Base-by-base conservation (phyloP, 768 basidiomycete species). In the Fibroporia radiculosa region DNA sequence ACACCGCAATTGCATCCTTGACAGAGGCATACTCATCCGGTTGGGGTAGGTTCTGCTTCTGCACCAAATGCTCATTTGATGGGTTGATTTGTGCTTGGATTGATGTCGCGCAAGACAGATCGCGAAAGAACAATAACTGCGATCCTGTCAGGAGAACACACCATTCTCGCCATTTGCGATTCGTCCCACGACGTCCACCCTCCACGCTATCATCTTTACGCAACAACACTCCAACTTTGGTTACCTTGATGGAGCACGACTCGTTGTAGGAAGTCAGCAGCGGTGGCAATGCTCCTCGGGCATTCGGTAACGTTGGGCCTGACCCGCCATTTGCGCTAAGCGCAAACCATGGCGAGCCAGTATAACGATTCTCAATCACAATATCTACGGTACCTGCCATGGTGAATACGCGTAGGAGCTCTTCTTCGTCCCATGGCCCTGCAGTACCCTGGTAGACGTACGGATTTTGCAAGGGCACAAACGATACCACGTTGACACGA, bases 71-170 rank as follows among this genome's bases (percentile, higher is more conserved):
- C 14, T 62, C 61, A 39, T 61, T 56, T 10, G 61, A 48, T 14
- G 62, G 42, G 49, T 67, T 60, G 42, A 67, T 63, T 61, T 75
- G 69, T 35, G 69, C 62, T 43, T 70, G 64, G 25, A 83, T 54
- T 18, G 66, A 59, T 31, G 63, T 55, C 2, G 74, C 73, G 78
- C 74, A 81, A 12, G 73, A 56, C 3, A 74, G 60, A 62, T 91
- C 87, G 23, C 85, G 84, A 66, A 92, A 93, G 61, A 98, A 84
- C 35, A 97, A 73, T 3, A 99, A 70, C 56, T 97, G 95, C 4
- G 91, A 93, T 20, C 80, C 84, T 3, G 92, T 93, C 45, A 99
- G 70, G 40, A 93, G 71, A 7, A 92, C 86, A 49, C 79, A 82
- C 74, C 83, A 93, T 10, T 77, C 65, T 55, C 75, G 82, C 96